A percentile compares a stretch with the other conserved stretches of the same genome.
Conservation (phyloP, 192 early-diverging fungal genomes). For the Gaertneriomyces sp. region DNA sequence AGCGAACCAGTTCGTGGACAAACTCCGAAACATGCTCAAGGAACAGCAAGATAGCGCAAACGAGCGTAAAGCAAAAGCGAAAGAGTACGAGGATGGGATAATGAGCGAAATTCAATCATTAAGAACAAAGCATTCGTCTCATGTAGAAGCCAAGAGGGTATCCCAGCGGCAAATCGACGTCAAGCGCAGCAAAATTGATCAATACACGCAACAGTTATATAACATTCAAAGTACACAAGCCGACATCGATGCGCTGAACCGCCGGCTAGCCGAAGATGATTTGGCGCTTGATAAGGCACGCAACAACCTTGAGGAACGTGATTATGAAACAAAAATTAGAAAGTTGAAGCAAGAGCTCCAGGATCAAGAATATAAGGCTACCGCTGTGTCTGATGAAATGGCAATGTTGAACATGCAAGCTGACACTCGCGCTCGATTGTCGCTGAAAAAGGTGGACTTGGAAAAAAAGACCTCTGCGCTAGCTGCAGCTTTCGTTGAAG, state of each 20-base stretch:
- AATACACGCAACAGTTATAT: conserved; percentile 26
- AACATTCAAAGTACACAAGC: conserved; percentile 31
- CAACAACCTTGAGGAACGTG: not conserved
- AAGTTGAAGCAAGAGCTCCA: conserved; percentile 44
- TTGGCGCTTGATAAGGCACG: not conserved
- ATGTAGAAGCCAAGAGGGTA: conserved; percentile 40
- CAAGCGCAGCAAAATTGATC: conserved; percentile 34
- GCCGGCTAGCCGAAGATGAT: conserved; percentile 34
- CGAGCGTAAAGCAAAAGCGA: conserved; percentile 8
- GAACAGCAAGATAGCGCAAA: conserved; percentile 18
- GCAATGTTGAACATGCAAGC: conserved; percentile 54
- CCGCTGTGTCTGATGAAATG: conserved; percentile 53
- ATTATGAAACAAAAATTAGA: conserved; percentile 37
- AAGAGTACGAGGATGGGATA: conserved; percentile 4
- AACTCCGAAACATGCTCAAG: conserved; percentile 39
- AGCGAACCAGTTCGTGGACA: conserved; percentile 42
- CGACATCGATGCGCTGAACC: conserved; percentile 39
- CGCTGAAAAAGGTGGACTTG: conserved; percentile 52
- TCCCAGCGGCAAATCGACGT: conserved; percentile 31
- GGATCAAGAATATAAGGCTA: conserved; percentile 43
- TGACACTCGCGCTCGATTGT: conserved; percentile 60
- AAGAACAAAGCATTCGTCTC: conserved; percentile 19
- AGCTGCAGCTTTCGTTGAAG: not conserved
- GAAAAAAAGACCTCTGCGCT: conserved; percentile 17
- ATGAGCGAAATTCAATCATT: conserved; percentile 16